Base-by-base conservation (phyloP, 2,329 filamentous ascomycete genomes). In the Botrytis elliptica region DNA sequence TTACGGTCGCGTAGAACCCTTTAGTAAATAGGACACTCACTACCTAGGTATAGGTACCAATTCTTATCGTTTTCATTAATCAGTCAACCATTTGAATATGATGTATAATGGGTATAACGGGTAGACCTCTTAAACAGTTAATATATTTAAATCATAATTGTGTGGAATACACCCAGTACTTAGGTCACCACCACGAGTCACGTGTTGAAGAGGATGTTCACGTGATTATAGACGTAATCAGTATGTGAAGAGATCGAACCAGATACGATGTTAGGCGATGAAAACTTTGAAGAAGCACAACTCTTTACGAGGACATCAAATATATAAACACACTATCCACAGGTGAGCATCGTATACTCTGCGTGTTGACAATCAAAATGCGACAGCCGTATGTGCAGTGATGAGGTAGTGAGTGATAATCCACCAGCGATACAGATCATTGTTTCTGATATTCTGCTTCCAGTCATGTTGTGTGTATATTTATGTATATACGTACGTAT, bases 171-270 rank as follows among this genome's bases (percentile, higher is more conserved):
- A 7, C 25, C 22, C 7, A n/a, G 49, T n/a, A 52, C 4, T 25
- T 3, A 52, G 12, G 25, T 52, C 25, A 52, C 12, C 49, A 4
- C 10, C 1, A 1, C 5, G 12, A 6, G 3, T 52, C 49, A 52
- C 49, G 22, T 25, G 22, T 12, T 6, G 10, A 52, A 12, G 12
- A 0, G 0, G 3, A 49, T 2, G 12, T 4, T 4, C 49, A n/a
- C 49, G 49, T 55, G 49, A 55, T 12, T 25, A 0, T 3, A 4
- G 5, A 16, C 49, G 25, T 16, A 5, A 55, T 25, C 12, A n/a
- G 49, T 12, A n/a, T n/a, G 49, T n/a, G 49, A 14, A 55, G 12
- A 55, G 25, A 55, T 55, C 16, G 49, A n/a, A 55, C 49, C 25
- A n/a, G 49, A n/a, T n/a, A 55, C 5, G 2, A 55, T n/a, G 49